Base-by-base conservation (phyloP, 208 protist species). In the Hexamita inflata region DNA sequence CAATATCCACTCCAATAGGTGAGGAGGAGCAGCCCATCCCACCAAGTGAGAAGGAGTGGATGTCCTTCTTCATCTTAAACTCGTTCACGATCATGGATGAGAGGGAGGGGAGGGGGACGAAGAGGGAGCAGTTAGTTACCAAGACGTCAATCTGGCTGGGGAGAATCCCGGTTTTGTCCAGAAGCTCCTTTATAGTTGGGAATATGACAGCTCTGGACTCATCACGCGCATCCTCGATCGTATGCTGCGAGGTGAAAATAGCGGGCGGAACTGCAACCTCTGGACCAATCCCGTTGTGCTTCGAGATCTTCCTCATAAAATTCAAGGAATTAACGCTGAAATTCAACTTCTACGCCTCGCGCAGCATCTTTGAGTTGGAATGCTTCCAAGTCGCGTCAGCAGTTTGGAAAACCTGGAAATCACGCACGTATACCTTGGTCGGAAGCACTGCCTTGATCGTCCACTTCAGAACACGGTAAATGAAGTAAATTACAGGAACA, bases 341-440 rank as follows among this genome's bases (percentile, higher is more conserved):
- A 1, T 85, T 9, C 29, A 85, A 70, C 59, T 83, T 85, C n/a
- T 73, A 59, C 19, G 84, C 81, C n/a, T 58, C 32, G 13, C 59
- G 59, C 9, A 78, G 75, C 30, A 76, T 77, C 34, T 85, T 9
- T 2, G 24, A 19, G 9, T 45, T 45, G 15, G 32, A 45, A 7
- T 4, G 11, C 38, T 57, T 7, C 19, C 26, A 70, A 38, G n/a
- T 62, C 68, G 80, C 15, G 24, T 79, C 74, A 24, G 30, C 45
- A 45, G 83, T 64, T 60, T 83, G 75, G 58, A 82, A 86, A 2
- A 81, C 80, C 13, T 57, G 40, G 66, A 86, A 87, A 42, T 87
- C 84, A 11, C 83, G 49, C 57, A 87, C 30, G 49, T 87, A 87
- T 0, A 87, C 19, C 28, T 15, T 28, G 19, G 19, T 58, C 19